A percentile compares a stretch with the other conserved stretches of the same genome.
Conservation (phyloP, 176 grass and related monocot genomes). For the Musa itinerans region DNA sequence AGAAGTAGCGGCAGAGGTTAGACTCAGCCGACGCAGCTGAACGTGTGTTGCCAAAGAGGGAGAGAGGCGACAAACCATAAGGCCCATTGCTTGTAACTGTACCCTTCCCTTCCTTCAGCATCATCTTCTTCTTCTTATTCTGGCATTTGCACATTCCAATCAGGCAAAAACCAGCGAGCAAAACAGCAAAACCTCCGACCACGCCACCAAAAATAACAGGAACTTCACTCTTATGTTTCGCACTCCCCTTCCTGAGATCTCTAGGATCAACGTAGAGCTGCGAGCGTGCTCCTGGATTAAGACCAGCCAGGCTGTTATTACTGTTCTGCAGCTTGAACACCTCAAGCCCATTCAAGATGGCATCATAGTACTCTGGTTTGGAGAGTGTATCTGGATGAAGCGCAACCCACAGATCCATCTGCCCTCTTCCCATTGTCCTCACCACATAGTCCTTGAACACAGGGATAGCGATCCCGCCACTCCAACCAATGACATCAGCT, state of each 20-base stretch:
- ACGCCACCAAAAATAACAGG: constrained; percentile 17
- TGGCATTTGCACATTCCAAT: constrained; percentile 28
- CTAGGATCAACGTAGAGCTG: neutral
- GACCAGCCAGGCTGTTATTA: constrained; percentile 29
- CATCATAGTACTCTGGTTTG: constrained; percentile 46
- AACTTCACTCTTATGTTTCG: neutral
- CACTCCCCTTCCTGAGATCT: neutral
- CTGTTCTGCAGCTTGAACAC: constrained; percentile 44
- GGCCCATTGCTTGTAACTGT: constrained; percentile 11
- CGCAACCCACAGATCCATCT: constrained; percentile 49
- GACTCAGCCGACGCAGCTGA: constrained; percentile 32
- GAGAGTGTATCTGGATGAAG: constrained; percentile 48
- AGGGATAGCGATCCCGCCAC: constrained; percentile 34
- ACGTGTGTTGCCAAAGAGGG: constrained; percentile 32
- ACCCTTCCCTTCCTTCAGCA: constrained; percentile 5
- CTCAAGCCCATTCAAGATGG: constrained; percentile 75
- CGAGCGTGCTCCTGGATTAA: constrained; percentile 21
- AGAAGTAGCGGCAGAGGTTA: constrained; percentile 53
- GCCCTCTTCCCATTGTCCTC: constrained; percentile 10
- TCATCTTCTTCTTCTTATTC: constrained; percentile 27
- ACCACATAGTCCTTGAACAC: constrained; percentile 34
- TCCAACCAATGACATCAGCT: constrained; percentile 50
- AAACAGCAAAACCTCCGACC: neutral
- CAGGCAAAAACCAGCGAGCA: constrained; percentile 14
- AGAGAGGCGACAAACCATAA: constrained; percentile 24